Conservation (phyloP, 768 basidiomycete genomes). For the Psilocybe tampanensis region DNA sequence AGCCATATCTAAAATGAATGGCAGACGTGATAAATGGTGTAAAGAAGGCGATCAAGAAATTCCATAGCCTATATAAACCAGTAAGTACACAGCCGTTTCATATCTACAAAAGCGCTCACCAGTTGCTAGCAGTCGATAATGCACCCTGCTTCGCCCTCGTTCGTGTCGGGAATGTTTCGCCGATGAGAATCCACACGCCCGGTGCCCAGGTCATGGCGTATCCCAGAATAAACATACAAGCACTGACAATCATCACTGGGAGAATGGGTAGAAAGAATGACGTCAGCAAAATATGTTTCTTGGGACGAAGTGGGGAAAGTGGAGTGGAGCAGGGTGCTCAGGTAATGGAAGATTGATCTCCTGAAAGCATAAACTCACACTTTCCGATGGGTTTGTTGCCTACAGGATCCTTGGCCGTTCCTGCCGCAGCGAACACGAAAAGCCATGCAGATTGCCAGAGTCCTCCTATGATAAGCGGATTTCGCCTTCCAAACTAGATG, state of each 20-base stretch:
- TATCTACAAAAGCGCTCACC: conserved; percentile 29
- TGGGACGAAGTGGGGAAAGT: not conserved
- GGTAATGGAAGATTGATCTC: not conserved
- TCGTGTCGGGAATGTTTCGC: conserved; percentile 75
- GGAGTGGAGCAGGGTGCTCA: not conserved
- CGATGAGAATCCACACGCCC: conserved; percentile 79
- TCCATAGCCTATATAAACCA: conserved; percentile 46
- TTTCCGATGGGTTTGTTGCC: conserved; percentile 52
- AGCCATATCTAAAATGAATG: conserved; percentile 68
- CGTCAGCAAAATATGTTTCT: not conserved
- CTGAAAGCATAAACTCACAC: conserved; percentile 34
- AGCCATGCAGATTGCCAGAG: conserved; percentile 73
- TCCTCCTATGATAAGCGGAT: conserved; percentile 68
- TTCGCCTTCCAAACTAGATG: conserved; percentile 60
- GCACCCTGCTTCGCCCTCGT: conserved; percentile 74
- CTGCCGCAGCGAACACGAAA: conserved; percentile 73
- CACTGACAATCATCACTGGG: conserved; percentile 63
- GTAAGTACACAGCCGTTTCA: not conserved
- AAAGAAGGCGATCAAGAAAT: conserved; percentile 76
- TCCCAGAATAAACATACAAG: conserved; percentile 72
- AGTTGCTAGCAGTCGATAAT: conserved; percentile 65
- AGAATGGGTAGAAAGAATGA: not conserved
- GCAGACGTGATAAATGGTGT: conserved; percentile 68
- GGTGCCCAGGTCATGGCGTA: conserved; percentile 76
- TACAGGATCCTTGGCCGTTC: conserved; percentile 59